phyloP scores from a whole-genome alignment of 1,284 basidiomycete genomes.

The Termitomyces sp. region DNA sequence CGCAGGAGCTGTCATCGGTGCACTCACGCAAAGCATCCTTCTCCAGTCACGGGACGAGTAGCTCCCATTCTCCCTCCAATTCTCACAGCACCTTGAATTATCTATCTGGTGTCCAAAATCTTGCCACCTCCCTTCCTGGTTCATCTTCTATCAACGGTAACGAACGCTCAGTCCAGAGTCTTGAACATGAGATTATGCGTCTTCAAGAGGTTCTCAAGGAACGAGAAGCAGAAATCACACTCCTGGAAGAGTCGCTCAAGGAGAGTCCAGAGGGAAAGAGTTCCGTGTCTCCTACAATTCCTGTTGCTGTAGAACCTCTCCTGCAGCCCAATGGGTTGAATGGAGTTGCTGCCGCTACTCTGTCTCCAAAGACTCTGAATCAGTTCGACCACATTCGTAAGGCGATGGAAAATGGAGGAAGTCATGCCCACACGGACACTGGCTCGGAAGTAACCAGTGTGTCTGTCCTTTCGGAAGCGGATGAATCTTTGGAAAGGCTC shows the following conservation, averaged over 20 bases:
- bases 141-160: slow-evolving; percentile 35
- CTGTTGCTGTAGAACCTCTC: slow-evolving; percentile 16
- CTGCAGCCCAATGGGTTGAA: slow-evolving; percentile 21
- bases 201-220: slow-evolving; percentile 85
- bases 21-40: slow-evolving; percentile 78
- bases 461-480: slow-evolving; percentile 44
- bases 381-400: slow-evolving; percentile 68
- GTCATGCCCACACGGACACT: slow-evolving; percentile 25
- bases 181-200: slow-evolving; percentile 91
- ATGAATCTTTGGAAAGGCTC: slow-evolving; percentile 67
- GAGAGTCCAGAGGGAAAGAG: slow-evolving; percentile 35
- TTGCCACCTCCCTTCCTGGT: slow-evolving; percentile 54
- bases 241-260: slow-evolving; percentile 66
- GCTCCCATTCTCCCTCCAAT: slow-evolving; percentile 51
- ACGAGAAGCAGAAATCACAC: slow-evolving; percentile 80
- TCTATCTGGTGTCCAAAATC: slow-evolving; percentile 38
- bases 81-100: slow-evolving; percentile 30
- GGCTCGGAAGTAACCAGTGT: slow-evolving; percentile 27
- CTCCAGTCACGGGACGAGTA: slow-evolving; percentile 67
- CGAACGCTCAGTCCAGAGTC: slow-evolving; percentile 73
- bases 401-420: slow-evolving; percentile 49
- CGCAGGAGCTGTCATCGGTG: slow-evolving; percentile 92
- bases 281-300: slow-evolving; percentile 4
- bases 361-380: slow-evolving; percentile 65
- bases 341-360: slow-evolving; percentile 24